A percentile compares a stretch with the other conserved stretches of the same genome.
Conservation (phyloP, 352 stramenopile genomes). For the Pythium sp. region DNA sequence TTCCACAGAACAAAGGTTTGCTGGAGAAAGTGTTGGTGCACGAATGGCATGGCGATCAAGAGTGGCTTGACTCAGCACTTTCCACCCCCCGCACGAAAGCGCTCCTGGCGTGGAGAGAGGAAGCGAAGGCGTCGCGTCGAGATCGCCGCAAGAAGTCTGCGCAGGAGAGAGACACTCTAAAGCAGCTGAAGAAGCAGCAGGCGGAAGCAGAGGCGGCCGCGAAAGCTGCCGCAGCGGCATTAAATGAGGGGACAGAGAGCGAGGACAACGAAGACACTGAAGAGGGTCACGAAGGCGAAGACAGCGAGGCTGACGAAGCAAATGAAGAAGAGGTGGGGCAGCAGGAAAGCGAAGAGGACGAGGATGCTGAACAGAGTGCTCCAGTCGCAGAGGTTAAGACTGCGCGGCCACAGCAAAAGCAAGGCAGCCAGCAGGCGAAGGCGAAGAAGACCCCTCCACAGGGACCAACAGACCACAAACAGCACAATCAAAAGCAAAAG, state of each 20-base stretch:
- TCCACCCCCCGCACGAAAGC: conserved; percentile 51
- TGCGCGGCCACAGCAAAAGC: not conserved
- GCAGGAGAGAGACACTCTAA: conserved; percentile 33
- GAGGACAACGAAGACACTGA: conserved; percentile 5
- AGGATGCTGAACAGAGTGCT: not conserved
- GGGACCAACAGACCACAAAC: not conserved
- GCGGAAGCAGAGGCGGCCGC: conserved; percentile 21
- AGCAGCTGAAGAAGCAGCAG: conserved; percentile 34
- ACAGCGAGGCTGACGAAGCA: not conserved
- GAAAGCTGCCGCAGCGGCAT: conserved; percentile 20
- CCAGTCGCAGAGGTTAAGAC: not conserved
- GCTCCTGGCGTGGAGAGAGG: conserved; percentile 64
- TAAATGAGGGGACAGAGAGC: not conserved
- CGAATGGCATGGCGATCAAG: conserved; percentile 59
- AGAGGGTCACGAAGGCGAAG: not conserved
- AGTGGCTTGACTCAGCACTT: conserved; percentile 55
- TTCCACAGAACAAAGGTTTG: conserved; percentile 36
- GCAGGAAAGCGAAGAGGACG: not conserved
- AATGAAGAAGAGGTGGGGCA: not conserved
- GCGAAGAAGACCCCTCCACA: not conserved
- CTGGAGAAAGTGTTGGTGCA: conserved; percentile 66
- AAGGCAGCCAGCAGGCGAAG: not conserved
- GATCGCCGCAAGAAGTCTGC: conserved; percentile 58
- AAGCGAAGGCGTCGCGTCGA: conserved; percentile 56
- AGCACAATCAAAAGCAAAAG: not conserved